phyloP scores from a whole-genome alignment of 345 rosid genomes.

The Syzygium aqueum region DNA sequence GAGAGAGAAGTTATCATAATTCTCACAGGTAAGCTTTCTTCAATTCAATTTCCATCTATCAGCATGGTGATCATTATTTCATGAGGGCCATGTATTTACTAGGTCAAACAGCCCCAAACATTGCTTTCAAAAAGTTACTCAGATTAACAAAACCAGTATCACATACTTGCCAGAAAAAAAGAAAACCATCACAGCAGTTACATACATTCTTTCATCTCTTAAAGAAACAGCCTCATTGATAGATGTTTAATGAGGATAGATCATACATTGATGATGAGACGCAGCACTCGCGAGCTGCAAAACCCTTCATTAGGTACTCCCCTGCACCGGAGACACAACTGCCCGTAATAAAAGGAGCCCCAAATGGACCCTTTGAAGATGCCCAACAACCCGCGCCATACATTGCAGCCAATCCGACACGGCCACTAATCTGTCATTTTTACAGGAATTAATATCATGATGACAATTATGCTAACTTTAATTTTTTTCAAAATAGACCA shows the following conservation, averaged over 20 bases:
- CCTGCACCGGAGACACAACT: slow-evolving; percentile 92
- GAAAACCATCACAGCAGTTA: background rate
- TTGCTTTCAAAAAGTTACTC: background rate
- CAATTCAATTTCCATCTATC: background rate
- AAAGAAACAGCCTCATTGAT: background rate
- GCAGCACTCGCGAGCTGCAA: slow-evolving; percentile 89
- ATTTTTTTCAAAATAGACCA: background rate
- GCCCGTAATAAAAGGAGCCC: slow-evolving; percentile 61
- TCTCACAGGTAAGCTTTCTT: background rate
- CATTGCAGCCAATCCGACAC: slow-evolving; percentile 88
- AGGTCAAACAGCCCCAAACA: background rate
- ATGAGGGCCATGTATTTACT: background rate
- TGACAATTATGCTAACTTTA: background rate
- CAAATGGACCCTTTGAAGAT: slow-evolving; percentile 60
- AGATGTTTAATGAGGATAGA: background rate
- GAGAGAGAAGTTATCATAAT: background rate
- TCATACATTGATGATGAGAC: slow-evolving; percentile 62
- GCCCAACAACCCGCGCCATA: slow-evolving; percentile 99
- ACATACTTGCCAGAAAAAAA: background rate
- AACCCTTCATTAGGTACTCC: slow-evolving; percentile 86
- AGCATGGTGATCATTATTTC: background rate
- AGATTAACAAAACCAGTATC: background rate
- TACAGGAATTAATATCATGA: background rate
- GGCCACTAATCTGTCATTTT: slow-evolving; percentile 63
- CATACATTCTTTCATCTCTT: background rate